phyloP scores from a whole-genome alignment of 306 rosid genomes.

The Coriaria nepalensis region DNA sequence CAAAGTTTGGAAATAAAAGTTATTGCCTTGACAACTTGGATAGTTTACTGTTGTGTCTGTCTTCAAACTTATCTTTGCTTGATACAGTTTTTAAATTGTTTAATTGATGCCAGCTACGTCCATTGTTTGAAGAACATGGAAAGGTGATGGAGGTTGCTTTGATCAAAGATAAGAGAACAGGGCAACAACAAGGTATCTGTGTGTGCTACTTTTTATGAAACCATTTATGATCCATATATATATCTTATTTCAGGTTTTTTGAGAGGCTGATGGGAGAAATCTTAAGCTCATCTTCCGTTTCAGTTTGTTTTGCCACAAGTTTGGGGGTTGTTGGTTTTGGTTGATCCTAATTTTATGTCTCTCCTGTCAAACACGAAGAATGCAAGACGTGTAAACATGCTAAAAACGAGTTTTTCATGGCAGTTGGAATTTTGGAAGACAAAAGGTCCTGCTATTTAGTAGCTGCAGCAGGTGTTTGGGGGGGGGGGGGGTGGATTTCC shows the following conservation, averaged over 20 bases:
- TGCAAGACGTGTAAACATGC: constrained; percentile 45
- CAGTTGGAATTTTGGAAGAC: constrained; percentile 64
- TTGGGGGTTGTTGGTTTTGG: constrained; percentile 70
- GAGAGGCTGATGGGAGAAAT: constrained; percentile 81
- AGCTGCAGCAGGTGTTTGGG: constrained; percentile 24
- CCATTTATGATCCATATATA: constrained; percentile 27
- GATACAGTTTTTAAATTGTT: background rate
- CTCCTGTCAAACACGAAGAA: constrained; percentile 48
- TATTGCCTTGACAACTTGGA: background rate
- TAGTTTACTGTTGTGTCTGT: background rate
- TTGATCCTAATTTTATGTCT: constrained; percentile 42
- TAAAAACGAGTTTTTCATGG: constrained; percentile 47
- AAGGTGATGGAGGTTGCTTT: constrained; percentile 86
- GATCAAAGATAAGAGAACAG: constrained; percentile 84
- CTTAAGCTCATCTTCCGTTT: constrained; percentile 64
- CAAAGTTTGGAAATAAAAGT: too few species aligned
- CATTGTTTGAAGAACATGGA: constrained; percentile 86
- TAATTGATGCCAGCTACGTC: constrained; percentile 54
- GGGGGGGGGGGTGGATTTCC: constrained; percentile 30
- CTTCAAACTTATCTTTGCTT: background rate
- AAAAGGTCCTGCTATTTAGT: constrained; percentile 59
- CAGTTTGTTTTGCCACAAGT: constrained; percentile 75
- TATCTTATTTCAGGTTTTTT: constrained; percentile 69
- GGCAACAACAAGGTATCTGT: constrained; percentile 83
- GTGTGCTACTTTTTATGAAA: constrained; percentile 20